Evolutionary conservation across 2,329 filamentous ascomycete species (phyloP), one percentile per base, ranked within the genome.

Genomic region (Paecilomyces dactylethromorphus): DNA sequence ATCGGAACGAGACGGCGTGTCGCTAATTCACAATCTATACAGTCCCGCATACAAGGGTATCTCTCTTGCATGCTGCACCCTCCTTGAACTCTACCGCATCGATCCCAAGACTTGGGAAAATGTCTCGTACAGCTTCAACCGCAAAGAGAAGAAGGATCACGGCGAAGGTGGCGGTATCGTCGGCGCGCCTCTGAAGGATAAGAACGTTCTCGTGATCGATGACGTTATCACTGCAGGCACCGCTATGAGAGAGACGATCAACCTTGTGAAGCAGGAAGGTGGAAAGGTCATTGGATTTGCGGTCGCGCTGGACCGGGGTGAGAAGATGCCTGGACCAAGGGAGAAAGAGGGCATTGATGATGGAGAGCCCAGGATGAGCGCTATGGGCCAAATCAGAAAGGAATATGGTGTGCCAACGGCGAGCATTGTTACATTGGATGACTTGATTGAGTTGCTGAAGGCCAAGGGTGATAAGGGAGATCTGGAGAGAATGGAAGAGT

Each of bases 321-420:
- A 52, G 26, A 52, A 52, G 26, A 54, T 54, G 53, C 53, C 53
- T 31, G 53, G 53, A 3, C 82, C 97, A 65, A 91, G 95, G 76
- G 83, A 92, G 61, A 87, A 33, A 74, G 76, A 66, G 64, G 73
- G 62, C 59, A 68, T 70, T 13, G 87, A 90, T 63, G 87, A 89
- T 66, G 83, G 81, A 56, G 83, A 82, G 74, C 83, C 85, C 22
- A 82, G 86, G 63, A 84, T 84, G 32, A 94, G 90, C 71, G 90
- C 91, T 13, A 90, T 95, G 75, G 90, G 89, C 12, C 87, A 92
- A 78, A 83, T 95, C 60, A 85, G 85, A 72, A 88, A 87, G 76
- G 89, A 94, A 78, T 91, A 88, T 66, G 84, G 84, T 24, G 87
- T 96, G 61, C 90, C 91, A 0, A 90, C 95, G 60, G 79, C 92